Evolutionary conservation across 345 rosid species (phyloP), one percentile per base, ranked within the genome.

Genomic region (Punica granatum): DNA sequence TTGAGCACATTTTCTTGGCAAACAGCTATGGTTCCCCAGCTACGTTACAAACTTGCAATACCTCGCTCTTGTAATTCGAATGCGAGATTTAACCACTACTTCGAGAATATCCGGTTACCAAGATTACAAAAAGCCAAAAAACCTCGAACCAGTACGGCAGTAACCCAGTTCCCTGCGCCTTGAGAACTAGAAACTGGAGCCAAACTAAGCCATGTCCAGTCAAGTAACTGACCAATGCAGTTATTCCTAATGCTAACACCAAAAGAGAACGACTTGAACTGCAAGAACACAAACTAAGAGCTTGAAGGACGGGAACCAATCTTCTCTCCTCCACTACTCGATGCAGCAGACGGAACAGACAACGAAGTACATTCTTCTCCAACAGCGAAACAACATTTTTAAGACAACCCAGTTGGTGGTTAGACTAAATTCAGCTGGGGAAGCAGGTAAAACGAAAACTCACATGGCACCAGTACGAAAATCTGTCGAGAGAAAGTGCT

Each of bases 381-480:
- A 6, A 23, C 30, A 25, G 30, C 9, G 1, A 23, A 51, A 18
- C 13, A 25, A 9, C 26, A n/a, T 5, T 25, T 28, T 48, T 9
- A 4, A 66, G 68, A 46, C 35, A 44, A 46, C 68, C 68, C 69
- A 49, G 26, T 66, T 10, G 19, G 36, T 46, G 6, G 32, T 28
- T 46, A 21, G 18, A 26, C 41, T 26, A 13, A 48, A 66, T 46
- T 54, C 54, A 21, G 58, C 35, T 0, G 35, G 15, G 10, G 23
- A 39, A 19, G 2, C 28, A 1, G 1, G 42, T 37, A 11, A 10
- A 23, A 30, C 34, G 51, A 7, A 30, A 11, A 44, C 71, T 60
- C 37, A 68, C 71, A 60, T 3, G 59, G 58, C 36, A 68, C 32
- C 54, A 34, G 54, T n/a, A 60, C 53, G 28, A 60, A 51, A 43